Base-by-base conservation (phyloP, 1,139 yeast species). In the Debaryomyces singareniensis region DNA sequence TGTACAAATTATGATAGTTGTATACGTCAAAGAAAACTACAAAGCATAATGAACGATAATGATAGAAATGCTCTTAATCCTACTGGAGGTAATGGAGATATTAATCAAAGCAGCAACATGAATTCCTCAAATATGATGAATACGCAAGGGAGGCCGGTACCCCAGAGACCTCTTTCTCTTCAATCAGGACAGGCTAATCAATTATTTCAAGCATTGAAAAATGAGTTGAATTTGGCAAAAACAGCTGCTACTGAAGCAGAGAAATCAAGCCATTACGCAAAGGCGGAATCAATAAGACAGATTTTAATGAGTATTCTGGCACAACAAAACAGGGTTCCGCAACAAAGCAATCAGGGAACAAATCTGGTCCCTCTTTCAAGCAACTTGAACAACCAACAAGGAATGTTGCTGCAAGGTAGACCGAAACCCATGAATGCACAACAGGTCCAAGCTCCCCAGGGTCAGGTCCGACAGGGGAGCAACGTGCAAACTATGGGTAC, bases 241-340 rank as follows among this genome's bases (percentile, higher is more conserved):
- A 65, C 67, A 4, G 60, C 69, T 4, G 61, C 61, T 5, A 50
- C 50, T 29, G 78, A 76, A 29, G 71, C 83, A 5, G 78, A 74
- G 0, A 78, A 72, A 40, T 91, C 89, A 48, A 77, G 71, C 42
- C 85, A 81, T 46, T 59, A 73, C 40, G 61, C 67, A 38, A 78
- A 75, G 36, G 93, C 91, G 2, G 82, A 82, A 34, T 72, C 72
- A 35, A 76, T 84, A 42, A 74, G 70, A 42, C 66, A 60, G 50
- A 67, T 61, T 35, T 65, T 69, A 35, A 40, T 62, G 21, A 60
- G 50, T 32, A 66, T 62, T 39, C 67, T 64, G 33, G 65, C 64
- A 5, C 70, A 65, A 34, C 68, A 62, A 32, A 32, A 46, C 18
- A 30, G 32, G 40, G 50, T 36, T 18, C 42, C 46, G 43, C 47